These are phyloP conservation scores for Dactylella cylindrospora DNA, from an alignment of 2,329 filamentous ascomycete species.

Conservation along the genomic window DNA sequence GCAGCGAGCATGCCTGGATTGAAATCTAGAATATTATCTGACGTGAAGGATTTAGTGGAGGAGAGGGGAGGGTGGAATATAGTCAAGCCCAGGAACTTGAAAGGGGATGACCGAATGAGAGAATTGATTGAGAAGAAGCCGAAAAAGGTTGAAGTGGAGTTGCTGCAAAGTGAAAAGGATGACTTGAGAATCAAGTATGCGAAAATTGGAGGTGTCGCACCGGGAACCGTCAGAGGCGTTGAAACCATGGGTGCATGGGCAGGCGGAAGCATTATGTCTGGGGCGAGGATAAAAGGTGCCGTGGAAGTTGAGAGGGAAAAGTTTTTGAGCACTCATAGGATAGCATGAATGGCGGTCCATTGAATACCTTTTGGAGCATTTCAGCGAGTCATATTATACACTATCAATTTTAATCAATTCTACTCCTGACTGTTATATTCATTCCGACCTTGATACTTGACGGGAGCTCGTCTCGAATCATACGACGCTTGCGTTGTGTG, in stretches of 20 bases:
- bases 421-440: not conserved
- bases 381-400: conserved; percentile 11
- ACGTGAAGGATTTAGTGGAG: conserved; percentile 68
- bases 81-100: conserved; percentile 28
- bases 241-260: conserved; percentile 66
- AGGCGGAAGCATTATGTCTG: conserved; percentile 64
- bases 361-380: conserved; percentile 11
- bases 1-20: conserved; percentile 77
- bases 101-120: conserved; percentile 9
- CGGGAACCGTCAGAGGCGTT: conserved; percentile 54
- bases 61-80: conserved; percentile 65
- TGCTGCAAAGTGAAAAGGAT: conserved; percentile 37
- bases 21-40: conserved; percentile 72
- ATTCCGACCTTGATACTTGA: not conserved
- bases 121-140: conserved; percentile 21
- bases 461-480: too few relatives aligned
- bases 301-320: conserved; percentile 67
- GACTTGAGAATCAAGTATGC: conserved; percentile 35
- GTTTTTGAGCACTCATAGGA: conserved; percentile 55
- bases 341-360: conserved; percentile 8
- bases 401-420: not conserved
- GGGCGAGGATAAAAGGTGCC: conserved; percentile 62
- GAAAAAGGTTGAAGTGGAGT: conserved; percentile 27
- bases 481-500: too few relatives aligned
- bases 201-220: conserved; percentile 31